Percentiles rank a stretch among this genome's conserved stretches.
Conservation (phyloP, 2,329 filamentous ascomycete genomes). For the Scytalidium lignicola region DNA sequence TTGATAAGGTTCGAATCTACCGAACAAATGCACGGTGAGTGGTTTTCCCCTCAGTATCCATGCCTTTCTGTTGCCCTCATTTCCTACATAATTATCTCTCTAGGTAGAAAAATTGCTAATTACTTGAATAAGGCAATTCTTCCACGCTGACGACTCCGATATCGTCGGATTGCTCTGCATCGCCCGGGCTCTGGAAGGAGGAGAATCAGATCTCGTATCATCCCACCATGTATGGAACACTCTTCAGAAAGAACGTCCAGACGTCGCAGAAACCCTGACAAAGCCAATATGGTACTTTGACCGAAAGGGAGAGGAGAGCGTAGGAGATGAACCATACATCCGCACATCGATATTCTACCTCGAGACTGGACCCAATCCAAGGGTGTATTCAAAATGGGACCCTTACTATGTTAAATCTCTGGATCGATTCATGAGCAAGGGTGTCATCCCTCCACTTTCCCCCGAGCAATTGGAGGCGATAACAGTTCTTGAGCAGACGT, state of each 20-base stretch:
- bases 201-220: constrained; percentile 77
- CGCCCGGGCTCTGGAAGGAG: constrained; percentile 70
- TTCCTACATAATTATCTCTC: too few species aligned
- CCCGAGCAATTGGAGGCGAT: constrained; percentile 63
- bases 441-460: constrained; percentile 68
- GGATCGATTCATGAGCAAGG: constrained; percentile 65
- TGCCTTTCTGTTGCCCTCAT: too few species aligned
- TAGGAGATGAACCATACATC: constrained; percentile 71
- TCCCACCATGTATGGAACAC: constrained; percentile 79
- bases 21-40: constrained; percentile 67
- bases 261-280: constrained; percentile 70
- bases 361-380: constrained; percentile 59
- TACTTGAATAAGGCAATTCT: constrained; percentile 57
- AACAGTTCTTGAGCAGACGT: constrained; percentile 69
- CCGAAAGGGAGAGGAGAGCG: constrained; percentile 76
- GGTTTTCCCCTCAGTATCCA: too few species aligned
- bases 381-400: constrained; percentile 83
- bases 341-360: constrained; percentile 69
- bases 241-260: constrained; percentile 68
- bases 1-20: constrained; percentile 86
- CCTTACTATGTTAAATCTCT: constrained; percentile 82
- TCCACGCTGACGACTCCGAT: constrained; percentile 79
- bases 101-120: too few species aligned
- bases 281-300: constrained; percentile 88
- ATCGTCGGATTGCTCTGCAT: constrained; percentile 81